Conservation (phyloP, 805 yeast genomes). For the Nakazawaea populi region DNA sequence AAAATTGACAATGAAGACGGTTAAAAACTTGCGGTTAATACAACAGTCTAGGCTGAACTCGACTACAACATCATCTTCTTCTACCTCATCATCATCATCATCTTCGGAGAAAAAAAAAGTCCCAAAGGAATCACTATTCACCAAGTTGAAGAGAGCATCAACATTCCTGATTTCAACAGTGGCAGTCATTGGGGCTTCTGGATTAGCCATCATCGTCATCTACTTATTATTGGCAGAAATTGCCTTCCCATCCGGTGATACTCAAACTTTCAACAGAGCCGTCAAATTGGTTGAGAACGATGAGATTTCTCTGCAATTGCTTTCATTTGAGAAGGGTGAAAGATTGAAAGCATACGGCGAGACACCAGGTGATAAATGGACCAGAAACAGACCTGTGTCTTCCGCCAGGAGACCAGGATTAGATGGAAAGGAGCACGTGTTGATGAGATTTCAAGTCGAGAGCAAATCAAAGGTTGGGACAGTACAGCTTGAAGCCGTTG, state of each 20-base stretch:
- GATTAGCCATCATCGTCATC: conserved; percentile 59
- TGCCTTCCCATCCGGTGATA: conserved; percentile 86
- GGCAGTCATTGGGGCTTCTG: conserved; percentile 63
- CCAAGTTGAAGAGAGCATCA: conserved; percentile 46
- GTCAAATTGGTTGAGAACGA: conserved; percentile 71
- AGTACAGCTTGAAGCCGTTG: conserved; percentile 77
- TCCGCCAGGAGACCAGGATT: conserved; percentile 61
- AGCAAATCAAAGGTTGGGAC: conserved; percentile 59
- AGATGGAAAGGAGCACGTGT: conserved; percentile 73
- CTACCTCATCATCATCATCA: not conserved
- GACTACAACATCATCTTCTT: not conserved
- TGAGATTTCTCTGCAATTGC: conserved; percentile 46
- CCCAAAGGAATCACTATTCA: conserved; percentile 35
- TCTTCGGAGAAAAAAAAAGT: conserved; percentile 6
- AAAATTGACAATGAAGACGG: not conserved
- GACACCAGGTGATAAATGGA: conserved; percentile 67
- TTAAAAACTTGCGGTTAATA: not conserved
- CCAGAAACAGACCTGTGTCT: conserved; percentile 79
- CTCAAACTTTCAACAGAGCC: conserved; percentile 83
- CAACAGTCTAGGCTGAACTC: conserved; percentile 2
- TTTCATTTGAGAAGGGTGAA: conserved; percentile 48
- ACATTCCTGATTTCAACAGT: conserved; percentile 58
- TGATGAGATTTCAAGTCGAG: conserved; percentile 84
- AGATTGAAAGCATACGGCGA: conserved; percentile 85
- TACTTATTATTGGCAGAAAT: conserved; percentile 77